Conservation (phyloP, 495 filamentous ascomycete genomes). For the Neurospora pannonica region DNA sequence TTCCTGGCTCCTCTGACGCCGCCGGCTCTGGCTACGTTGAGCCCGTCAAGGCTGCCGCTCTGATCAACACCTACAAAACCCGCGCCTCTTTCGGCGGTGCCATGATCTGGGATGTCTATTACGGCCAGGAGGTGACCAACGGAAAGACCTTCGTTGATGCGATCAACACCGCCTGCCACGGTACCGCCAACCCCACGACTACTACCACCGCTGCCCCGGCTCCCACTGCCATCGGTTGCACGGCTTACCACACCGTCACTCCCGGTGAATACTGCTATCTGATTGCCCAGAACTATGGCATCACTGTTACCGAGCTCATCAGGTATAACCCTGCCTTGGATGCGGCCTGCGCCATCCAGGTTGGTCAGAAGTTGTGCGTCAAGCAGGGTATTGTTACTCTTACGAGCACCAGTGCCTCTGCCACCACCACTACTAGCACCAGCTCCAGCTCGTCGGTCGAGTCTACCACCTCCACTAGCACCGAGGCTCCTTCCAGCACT, state of each 20-base stretch:
- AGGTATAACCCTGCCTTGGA: constrained; percentile 1
- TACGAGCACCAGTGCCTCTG: constrained; percentile 4
- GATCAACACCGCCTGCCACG: constrained; percentile 10
- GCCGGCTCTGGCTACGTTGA: constrained; percentile 22
- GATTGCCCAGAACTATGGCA: constrained; percentile 6
- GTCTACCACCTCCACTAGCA: constrained; percentile 1
- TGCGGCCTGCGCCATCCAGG: not conserved
- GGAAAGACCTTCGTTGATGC: constrained; percentile 23
- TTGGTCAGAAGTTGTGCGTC: constrained; percentile 7
- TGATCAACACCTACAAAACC: constrained; percentile 26
- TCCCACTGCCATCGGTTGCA: constrained; percentile 7
- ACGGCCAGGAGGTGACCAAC: constrained; percentile 12
- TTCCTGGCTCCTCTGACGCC: constrained; percentile 43
- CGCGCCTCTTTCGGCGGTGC: constrained; percentile 29
- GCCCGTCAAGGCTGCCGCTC: constrained; percentile 4
- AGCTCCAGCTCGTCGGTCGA: constrained; percentile 1
- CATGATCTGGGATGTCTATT: constrained; percentile 33
- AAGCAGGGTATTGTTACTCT: not conserved
- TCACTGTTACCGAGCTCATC: constrained; percentile 4
- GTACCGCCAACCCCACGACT: constrained; percentile 6
- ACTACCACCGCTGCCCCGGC: constrained; percentile 5
- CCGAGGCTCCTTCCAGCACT: not conserved
- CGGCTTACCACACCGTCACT: constrained; percentile 5
- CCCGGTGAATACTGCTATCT: constrained; percentile 7
- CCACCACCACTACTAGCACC: constrained; percentile 2